phyloP scores from a whole-genome alignment of 805 yeast species.

The Yarrowia keelungensis region DNA sequence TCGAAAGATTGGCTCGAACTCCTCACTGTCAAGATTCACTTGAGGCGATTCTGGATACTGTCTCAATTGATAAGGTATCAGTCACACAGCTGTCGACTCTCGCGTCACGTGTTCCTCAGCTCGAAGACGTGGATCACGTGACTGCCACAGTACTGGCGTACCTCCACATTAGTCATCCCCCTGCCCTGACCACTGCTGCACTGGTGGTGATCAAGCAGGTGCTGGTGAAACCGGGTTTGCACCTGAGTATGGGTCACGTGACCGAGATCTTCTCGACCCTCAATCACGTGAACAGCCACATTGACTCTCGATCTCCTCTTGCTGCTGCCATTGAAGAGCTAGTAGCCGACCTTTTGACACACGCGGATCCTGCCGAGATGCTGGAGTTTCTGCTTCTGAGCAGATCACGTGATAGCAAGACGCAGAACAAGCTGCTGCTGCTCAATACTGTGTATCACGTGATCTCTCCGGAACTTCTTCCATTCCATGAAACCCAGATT shows the following conservation, averaged over 20 bases:
- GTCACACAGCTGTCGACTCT: constrained; percentile 15
- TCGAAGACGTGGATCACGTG: constrained; percentile 7
- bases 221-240: neutral
- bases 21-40: neutral
- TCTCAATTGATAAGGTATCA: constrained; percentile 10
- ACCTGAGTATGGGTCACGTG: constrained; percentile 8
- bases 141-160: constrained; percentile 10
- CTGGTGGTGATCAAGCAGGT: constrained; percentile 19
- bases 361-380: constrained; percentile 12
- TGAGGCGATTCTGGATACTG: constrained; percentile 3
- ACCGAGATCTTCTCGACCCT: constrained; percentile 15
- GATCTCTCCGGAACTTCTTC: neutral
- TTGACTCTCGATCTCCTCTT: constrained; percentile 12
- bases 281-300: neutral
- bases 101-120: neutral
- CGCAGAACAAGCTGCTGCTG: constrained; percentile 20
- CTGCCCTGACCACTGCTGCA: neutral
- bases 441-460: constrained; percentile 11
- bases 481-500: constrained; percentile 1
- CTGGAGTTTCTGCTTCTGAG: constrained; percentile 11
- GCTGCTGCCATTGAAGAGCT: constrained; percentile 35
- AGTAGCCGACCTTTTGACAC: constrained; percentile 3
- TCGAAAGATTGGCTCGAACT: constrained; percentile 11
- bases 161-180: constrained; percentile 10
- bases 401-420: constrained; percentile 8